A percentile compares a stretch with the other conserved stretches of the same genome.
These are phyloP conservation scores for Sporothrix schenckii DNA, from an alignment of 2,329 filamentous ascomycete genomes.

Conservation along the genomic window DNA sequence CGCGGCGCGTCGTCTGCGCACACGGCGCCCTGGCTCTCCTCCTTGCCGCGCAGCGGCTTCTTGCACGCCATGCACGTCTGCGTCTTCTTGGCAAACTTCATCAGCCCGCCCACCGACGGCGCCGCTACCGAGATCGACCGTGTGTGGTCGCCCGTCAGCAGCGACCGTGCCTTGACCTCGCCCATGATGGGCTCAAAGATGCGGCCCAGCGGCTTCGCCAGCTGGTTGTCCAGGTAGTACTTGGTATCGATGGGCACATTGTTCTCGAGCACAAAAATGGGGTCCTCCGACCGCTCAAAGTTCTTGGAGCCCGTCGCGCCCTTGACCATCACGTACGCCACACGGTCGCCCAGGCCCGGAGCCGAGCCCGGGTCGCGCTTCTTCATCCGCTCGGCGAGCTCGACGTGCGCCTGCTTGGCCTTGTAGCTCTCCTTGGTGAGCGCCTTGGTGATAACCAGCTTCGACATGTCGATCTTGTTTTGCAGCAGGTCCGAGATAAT, in stretches of 20 bases:
- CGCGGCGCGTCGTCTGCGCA: slow-evolving; percentile 83
- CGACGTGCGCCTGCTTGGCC: slow-evolving; percentile 92
- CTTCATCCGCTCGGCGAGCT: slow-evolving; percentile 93
- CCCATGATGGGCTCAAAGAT: slow-evolving; percentile 98
- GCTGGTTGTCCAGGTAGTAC: slow-evolving; percentile 98
- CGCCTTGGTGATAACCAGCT: slow-evolving; percentile 97
- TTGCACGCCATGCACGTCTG: slow-evolving; percentile 99
- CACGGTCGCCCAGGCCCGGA: slow-evolving; percentile 88
- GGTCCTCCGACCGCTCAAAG: slow-evolving; percentile 96
- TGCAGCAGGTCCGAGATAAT: slow-evolving; percentile 93
- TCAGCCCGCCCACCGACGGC: slow-evolving; percentile 86
- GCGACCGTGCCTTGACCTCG: slow-evolving; percentile 75
- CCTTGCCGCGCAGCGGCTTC: slow-evolving; percentile 81
- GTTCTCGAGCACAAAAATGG: slow-evolving; percentile 94
- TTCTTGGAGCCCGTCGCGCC: slow-evolving; percentile 87
- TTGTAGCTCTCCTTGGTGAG: slow-evolving; percentile 88
- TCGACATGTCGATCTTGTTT: slow-evolving; percentile 98
- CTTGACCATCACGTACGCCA: slow-evolving; percentile 97
- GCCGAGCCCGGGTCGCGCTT: slow-evolving; percentile 95
- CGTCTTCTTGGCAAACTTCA: slow-evolving; percentile 99
- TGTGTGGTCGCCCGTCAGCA: slow-evolving; percentile 91
- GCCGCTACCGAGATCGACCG: slow-evolving; percentile 92
- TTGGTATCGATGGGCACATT: slow-evolving; percentile 97
- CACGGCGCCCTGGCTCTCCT: slow-evolving; percentile 75
- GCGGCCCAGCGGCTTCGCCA: slow-evolving; percentile 88